Percentiles rank a stretch among this genome's conserved stretches.
phyloP scores from a whole-genome alignment of 495 filamentous ascomycete species.

The Trichoderma asperelloides region DNA sequence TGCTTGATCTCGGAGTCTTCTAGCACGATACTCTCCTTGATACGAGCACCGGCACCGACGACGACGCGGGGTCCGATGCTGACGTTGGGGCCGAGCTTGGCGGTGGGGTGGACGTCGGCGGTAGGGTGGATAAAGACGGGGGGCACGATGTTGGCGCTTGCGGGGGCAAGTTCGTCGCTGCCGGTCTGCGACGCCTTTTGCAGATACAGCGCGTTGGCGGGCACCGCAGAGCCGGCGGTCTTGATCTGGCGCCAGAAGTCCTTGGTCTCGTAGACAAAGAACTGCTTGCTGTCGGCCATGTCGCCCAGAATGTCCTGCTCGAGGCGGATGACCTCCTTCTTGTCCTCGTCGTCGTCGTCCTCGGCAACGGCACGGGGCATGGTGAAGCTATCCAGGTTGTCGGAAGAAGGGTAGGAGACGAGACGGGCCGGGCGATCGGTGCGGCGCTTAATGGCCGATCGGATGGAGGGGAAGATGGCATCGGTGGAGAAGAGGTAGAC shows the following conservation, averaged over 20 bases:
- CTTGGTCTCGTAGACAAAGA: conserved; percentile 97
- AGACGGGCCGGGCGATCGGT: conserved; percentile 78
- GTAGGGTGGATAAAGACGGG: conserved; percentile 97
- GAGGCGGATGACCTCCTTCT: conserved; percentile 84
- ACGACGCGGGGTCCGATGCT: conserved; percentile 80
- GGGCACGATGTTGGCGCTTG: conserved; percentile 82
- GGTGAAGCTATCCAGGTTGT: conserved; percentile 81
- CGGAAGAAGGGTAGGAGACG: conserved; percentile 87
- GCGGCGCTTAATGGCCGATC: conserved; percentile 90
- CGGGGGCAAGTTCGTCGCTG: conserved; percentile 71
- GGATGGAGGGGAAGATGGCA: conserved; percentile 93
- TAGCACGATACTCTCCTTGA: conserved; percentile 94
- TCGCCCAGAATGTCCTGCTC: conserved; percentile 98
- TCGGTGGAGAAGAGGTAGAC: conserved; percentile 96
- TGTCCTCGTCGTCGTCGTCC: conserved; percentile 58
- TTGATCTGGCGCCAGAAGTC: conserved; percentile 99
- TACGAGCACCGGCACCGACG: conserved; percentile 78
- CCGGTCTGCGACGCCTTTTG: conserved; percentile 85
- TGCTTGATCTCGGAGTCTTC: conserved; percentile 96
- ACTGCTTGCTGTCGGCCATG: conserved; percentile 93
- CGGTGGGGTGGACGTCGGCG: conserved; percentile 86
- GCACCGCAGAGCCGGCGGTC: conserved; percentile 94
- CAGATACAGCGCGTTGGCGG: conserved; percentile 94
- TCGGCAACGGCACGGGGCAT: conserved; percentile 32
- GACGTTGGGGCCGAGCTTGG: conserved; percentile 95